These are phyloP conservation scores for Neodidymelliopsis sp. DNA, from an alignment of 2,329 filamentous ascomycete species.

Conservation along the genomic window DNA sequence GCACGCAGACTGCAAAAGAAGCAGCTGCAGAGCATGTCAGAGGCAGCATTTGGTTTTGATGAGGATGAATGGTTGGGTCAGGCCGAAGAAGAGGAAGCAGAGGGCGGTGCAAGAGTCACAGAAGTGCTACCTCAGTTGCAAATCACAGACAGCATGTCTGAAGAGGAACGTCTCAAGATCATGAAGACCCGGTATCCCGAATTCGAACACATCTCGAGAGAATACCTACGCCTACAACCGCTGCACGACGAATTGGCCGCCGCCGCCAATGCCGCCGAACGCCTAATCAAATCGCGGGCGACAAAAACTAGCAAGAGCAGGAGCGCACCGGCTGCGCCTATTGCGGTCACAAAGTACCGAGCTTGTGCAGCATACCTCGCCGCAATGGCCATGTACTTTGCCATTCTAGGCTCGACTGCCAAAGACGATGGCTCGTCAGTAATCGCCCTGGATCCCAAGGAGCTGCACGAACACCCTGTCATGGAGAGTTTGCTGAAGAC, in stretches of 20 bases:
- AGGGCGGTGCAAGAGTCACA: slow-evolving; percentile 68
- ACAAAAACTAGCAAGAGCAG: slow-evolving; percentile 32
- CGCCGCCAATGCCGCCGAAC: slow-evolving; percentile 65
- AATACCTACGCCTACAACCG: slow-evolving; percentile 75
- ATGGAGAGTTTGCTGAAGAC: slow-evolving; percentile 86
- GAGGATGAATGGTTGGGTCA: slow-evolving; percentile 80
- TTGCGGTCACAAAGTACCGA: slow-evolving; percentile 71
- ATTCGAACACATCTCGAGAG: slow-evolving; percentile 83
- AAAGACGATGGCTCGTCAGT: slow-evolving; percentile 59
- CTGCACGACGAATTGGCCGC: slow-evolving; percentile 65
- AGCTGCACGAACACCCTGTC: slow-evolving; percentile 86
- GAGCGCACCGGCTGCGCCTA: slow-evolving; percentile 29
- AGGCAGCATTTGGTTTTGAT: slow-evolving; percentile 93
- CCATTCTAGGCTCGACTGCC: slow-evolving; percentile 83
- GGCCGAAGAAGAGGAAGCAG: slow-evolving; percentile 57
- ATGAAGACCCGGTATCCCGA: slow-evolving; percentile 87
- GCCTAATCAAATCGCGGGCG: slow-evolving; percentile 41
- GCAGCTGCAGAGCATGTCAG: slow-evolving; percentile 85
- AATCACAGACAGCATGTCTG: slow-evolving; percentile 79
- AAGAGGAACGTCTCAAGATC: slow-evolving; percentile 77
- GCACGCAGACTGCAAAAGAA: slow-evolving; percentile 89
- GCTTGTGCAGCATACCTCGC: slow-evolving; percentile 86
- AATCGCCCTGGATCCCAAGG: slow-evolving; percentile 74
- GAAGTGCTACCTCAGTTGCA: slow-evolving; percentile 86
- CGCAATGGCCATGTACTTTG: slow-evolving; percentile 91